phyloP scores from a whole-genome alignment of 2,329 filamentous ascomycete genomes.

The Aspergillus neoniger region DNA sequence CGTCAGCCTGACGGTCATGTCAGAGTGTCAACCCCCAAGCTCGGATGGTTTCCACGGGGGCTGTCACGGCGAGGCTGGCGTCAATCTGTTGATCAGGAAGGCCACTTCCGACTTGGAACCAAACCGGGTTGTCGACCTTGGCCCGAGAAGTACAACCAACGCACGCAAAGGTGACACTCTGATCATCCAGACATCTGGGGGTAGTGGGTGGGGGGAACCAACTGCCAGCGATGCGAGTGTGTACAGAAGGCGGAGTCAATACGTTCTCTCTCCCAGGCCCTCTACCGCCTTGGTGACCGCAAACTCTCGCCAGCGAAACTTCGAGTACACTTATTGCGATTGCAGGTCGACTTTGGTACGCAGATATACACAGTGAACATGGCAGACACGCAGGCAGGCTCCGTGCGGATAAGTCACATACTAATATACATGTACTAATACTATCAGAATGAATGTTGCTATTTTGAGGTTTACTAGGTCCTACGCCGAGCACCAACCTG shows the following conservation, averaged over 20 bases:
- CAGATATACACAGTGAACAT: too few relatives aligned
- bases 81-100: background rate
- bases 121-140: background rate
- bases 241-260: too few relatives aligned
- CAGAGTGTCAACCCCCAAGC: background rate
- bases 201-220: background rate
- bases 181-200: background rate
- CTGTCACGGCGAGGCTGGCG: background rate
- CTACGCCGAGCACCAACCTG: too few relatives aligned
- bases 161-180: background rate
- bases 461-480: too few relatives aligned
- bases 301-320: background rate
- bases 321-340: too few relatives aligned
- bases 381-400: too few relatives aligned
- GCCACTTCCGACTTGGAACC: background rate
- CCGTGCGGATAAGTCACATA: too few relatives aligned
- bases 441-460: too few relatives aligned
- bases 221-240: background rate
- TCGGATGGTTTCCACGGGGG: background rate
- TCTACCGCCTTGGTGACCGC: background rate
- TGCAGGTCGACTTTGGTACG: too few relatives aligned
- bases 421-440: too few relatives aligned
- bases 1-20: background rate
- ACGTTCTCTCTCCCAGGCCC: too few relatives aligned
- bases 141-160: background rate